phyloP scores from a whole-genome alignment of 2,329 filamentous ascomycete genomes.

The Sclerotinia minor region DNA sequence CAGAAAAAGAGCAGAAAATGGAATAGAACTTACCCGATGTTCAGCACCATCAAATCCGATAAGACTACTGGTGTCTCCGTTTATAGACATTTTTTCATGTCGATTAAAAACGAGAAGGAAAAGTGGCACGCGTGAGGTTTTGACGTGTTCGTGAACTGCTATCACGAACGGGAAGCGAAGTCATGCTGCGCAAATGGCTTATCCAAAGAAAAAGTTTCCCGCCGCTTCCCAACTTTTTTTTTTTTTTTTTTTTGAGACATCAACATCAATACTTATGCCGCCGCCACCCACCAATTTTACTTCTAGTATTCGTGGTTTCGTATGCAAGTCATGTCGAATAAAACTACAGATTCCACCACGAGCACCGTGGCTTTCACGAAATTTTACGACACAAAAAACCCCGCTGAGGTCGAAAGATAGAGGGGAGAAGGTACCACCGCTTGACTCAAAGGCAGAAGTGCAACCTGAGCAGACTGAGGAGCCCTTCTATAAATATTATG shows the following conservation, averaged over 20 bases:
- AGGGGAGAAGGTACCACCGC: neutral
- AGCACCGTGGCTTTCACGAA: constrained; percentile 35
- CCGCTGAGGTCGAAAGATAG: constrained; percentile 22
- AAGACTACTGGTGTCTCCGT: constrained; percentile 35
- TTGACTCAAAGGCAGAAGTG: neutral
- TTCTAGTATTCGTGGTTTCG: constrained; percentile 37
- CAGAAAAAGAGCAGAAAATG: too few species aligned
- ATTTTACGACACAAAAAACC: constrained; percentile 27
- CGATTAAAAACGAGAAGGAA: neutral
- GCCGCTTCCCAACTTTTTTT: constrained; percentile 24
- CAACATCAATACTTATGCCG: constrained; percentile 39
- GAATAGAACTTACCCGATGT: constrained; percentile 39
- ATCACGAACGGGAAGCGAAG: constrained; percentile 23
- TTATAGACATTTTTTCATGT: constrained; percentile 37
- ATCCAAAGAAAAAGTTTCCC: constrained; percentile 30
- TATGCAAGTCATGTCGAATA: constrained; percentile 41
- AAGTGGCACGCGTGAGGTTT: constrained; percentile 20
- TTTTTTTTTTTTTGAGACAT: constrained; percentile 15
- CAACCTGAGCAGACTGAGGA: constrained; percentile 19
- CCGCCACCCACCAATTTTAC: constrained; percentile 35
- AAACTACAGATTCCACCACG: constrained; percentile 34
- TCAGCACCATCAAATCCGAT: constrained; percentile 39
- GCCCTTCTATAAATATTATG: constrained; percentile 34
- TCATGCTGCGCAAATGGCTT: constrained; percentile 23
- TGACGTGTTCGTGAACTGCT: constrained; percentile 27